Conservation (phyloP, 164 flowering plant species). For the Annona squamosa region DNA sequence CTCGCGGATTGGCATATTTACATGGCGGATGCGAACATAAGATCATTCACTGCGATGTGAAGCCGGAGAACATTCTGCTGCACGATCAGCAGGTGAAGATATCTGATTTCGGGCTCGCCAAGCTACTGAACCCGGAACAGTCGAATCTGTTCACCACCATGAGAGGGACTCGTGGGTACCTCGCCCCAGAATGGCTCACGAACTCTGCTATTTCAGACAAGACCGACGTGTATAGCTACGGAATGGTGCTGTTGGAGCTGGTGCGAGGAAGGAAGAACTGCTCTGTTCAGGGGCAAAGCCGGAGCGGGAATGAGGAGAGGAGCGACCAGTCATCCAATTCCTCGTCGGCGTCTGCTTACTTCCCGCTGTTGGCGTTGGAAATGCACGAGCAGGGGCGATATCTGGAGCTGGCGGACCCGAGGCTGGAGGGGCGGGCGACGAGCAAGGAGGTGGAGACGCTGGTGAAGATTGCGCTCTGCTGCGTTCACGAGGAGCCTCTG, state of each 20-base stretch:
- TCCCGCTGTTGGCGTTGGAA: constrained; percentile 70
- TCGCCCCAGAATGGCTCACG: constrained; percentile 98
- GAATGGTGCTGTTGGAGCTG: constrained; percentile 84
- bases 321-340: constrained; percentile 23
- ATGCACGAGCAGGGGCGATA: constrained; percentile 81
- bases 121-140: constrained; percentile 63
- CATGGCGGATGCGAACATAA: constrained; percentile 73
- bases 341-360: constrained; percentile 46
- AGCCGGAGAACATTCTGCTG: constrained; percentile 84
- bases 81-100: constrained; percentile 66
- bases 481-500: constrained; percentile 81
- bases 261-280: constrained; percentile 84
- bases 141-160: constrained; percentile 74
- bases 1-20: constrained; percentile 82
- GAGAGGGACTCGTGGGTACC: constrained; percentile 94
- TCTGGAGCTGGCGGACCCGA: constrained; percentile 66
- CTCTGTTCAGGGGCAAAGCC: neutral
- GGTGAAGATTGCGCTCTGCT: constrained; percentile 74
- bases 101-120: constrained; percentile 89
- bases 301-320: neutral
- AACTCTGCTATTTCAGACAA: constrained; percentile 75
- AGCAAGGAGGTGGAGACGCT: constrained; percentile 60
- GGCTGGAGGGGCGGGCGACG: constrained; percentile 58
- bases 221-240: constrained; percentile 91
- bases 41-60: constrained; percentile 85